phyloP scores from a whole-genome alignment of 805 yeast species.

The Monosporozyma unispora region DNA sequence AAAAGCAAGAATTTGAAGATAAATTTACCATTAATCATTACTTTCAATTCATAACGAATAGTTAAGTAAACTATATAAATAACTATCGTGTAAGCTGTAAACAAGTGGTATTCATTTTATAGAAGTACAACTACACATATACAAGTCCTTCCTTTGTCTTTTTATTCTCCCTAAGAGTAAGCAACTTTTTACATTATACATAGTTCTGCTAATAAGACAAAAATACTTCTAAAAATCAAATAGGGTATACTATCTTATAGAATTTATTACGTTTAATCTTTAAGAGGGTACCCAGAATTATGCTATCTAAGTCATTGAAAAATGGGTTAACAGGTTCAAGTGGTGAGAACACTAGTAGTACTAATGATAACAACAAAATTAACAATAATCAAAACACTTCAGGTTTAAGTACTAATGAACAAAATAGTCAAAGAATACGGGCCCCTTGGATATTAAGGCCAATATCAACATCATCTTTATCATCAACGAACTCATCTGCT shows the following conservation, averaged over 20 bases:
- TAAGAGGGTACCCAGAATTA: too few relatives aligned
- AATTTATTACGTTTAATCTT: too few relatives aligned
- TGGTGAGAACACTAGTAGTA: neutral
- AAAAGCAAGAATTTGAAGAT: neutral
- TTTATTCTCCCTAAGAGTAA: neutral
- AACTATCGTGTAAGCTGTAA: neutral
- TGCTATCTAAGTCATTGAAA: neutral
- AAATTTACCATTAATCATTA: neutral
- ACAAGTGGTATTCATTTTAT: neutral
- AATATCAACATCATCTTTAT: neutral
- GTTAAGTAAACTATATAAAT: neutral
- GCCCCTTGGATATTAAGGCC: neutral
- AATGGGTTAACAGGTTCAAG: neutral
- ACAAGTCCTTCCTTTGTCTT: neutral
- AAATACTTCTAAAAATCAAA: too few relatives aligned
- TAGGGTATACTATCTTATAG: neutral
- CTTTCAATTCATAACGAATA: neutral
- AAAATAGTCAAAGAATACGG: neutral
- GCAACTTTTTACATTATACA: too few relatives aligned
- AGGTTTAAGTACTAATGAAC: neutral
- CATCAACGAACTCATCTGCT: neutral
- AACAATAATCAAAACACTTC: neutral
- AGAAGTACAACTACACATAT: neutral
- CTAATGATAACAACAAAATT: neutral
- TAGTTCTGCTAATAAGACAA: too few relatives aligned